Base-by-base conservation (phyloP, 768 basidiomycete species). In the Pisolithus orientalis region DNA sequence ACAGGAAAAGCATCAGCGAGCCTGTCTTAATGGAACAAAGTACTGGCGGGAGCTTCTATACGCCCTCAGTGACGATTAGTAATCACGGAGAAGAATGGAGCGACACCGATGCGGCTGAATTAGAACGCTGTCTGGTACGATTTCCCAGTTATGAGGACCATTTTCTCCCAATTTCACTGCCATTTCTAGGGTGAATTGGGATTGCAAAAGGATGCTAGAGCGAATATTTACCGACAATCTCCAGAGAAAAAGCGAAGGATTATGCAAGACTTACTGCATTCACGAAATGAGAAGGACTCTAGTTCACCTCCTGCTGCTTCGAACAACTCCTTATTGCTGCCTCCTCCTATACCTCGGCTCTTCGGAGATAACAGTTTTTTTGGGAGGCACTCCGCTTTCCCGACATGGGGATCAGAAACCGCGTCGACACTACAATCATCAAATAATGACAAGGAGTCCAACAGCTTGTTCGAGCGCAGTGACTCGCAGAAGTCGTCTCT, bases 331-430 rank as follows among this genome's bases (percentile, higher is more conserved):
- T 65, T 79, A 46, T 61, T 86, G n/a, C 63, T 88, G 4, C 83
- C 86, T 45, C 79, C 79, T 25, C 73, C 90, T 8, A 79, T 82
- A 34, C 87, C 88, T 25, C 87, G 90, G 55, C 67, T 87, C 2
- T 86, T 85, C n/a, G 86, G 88, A 8, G 85, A 86, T 54, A 69
- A 75, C n/a, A 70, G 80, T 34, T 58, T 87, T 14, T 80, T 89
- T 63, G 82, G 79, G 50, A 80, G 87, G 16, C 78, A 86, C 45
- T 90, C 86, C 0, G 72, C 85, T 1, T 64, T 65, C 59, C 66
- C 77, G 7, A 78, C 78, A 2, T 87, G 87, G 85, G 77, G 82
- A 10, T 60, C 70, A 6, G 40, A 59, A 1, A 61, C 59, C 45
- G 57, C 71, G 34, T 63, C 75, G 10, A 64, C 75, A 37, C 65